A percentile compares a stretch with the other conserved stretches of the same genome.
These are phyloP conservation scores for Hippophae gyantsensis DNA, from an alignment of 306 rosid genomes.

Conservation along the genomic window DNA sequence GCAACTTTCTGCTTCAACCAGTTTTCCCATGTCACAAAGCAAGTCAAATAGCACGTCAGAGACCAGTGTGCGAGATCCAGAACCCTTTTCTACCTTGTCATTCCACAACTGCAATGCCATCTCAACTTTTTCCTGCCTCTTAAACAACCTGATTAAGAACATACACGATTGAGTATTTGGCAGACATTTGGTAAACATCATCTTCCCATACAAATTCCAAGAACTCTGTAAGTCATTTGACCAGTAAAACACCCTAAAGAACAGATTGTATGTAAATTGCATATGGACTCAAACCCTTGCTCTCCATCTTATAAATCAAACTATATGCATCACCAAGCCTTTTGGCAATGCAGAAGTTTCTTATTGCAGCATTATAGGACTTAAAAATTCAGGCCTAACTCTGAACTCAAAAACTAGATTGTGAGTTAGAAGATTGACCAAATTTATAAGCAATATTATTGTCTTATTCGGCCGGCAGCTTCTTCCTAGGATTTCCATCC, in stretches of 20 bases:
- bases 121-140: slow-evolving; percentile 64
- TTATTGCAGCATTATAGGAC: slow-evolving; percentile 69
- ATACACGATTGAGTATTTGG: slow-evolving; percentile 86
- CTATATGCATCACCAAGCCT: slow-evolving; percentile 67
- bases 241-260: slow-evolving; percentile 72
- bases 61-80: slow-evolving; percentile 66
- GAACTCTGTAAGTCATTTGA: slow-evolving; percentile 60
- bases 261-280: slow-evolving; percentile 76
- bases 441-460: too few relatives aligned
- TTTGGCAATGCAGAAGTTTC: slow-evolving; percentile 81
- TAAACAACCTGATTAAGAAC: slow-evolving; percentile 68
- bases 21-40: slow-evolving; percentile 76
- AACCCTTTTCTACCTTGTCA: slow-evolving; percentile 83
- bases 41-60: slow-evolving; percentile 82
- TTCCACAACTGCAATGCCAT: slow-evolving; percentile 79
- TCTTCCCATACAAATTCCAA: slow-evolving; percentile 58
- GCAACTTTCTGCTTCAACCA: slow-evolving; percentile 69
- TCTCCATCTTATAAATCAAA: slow-evolving; percentile 68
- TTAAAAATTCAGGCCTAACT: too few relatives aligned
- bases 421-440: too few relatives aligned
- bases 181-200: slow-evolving; percentile 58
- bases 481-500: slow-evolving; percentile 86
- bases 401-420: too few relatives aligned
- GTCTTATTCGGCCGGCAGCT: slow-evolving; percentile 81
- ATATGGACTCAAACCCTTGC: slow-evolving; percentile 58